A percentile compares a stretch with the other conserved stretches of the same genome.
These are phyloP conservation scores for Lachnellula occidentalis DNA, from an alignment of 2,329 filamentous ascomycete genomes.

Conservation along the genomic window DNA sequence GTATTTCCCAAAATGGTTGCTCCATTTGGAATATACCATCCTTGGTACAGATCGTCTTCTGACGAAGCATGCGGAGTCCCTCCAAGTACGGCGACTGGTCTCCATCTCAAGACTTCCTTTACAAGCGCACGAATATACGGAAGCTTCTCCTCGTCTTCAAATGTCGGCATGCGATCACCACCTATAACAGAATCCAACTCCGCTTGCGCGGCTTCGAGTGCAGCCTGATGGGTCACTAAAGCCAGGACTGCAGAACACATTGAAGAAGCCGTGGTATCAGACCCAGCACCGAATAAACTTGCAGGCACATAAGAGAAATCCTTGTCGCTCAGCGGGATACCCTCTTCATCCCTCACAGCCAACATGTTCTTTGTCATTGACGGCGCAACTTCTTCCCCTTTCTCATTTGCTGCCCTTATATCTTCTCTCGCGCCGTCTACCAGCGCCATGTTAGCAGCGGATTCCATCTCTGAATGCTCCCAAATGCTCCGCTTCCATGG, in stretches of 20 bases:
- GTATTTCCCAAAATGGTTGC: conserved; percentile 34
- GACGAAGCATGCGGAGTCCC: conserved; percentile 41
- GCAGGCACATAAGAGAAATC: conserved; percentile 29
- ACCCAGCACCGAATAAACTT: conserved; percentile 34
- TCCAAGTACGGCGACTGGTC: conserved; percentile 41
- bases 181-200: conserved; percentile 39
- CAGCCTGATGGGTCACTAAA: conserved; percentile 35
- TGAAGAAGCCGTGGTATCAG: conserved; percentile 34
- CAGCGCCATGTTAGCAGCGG: conserved; percentile 19
- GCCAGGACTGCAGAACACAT: conserved; percentile 32
- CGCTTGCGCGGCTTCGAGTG: conserved; percentile 35
- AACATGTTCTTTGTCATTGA: conserved; percentile 31
- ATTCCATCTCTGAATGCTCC: conserved; percentile 18
- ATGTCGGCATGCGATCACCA: conserved; percentile 32
- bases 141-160: conserved; percentile 34
- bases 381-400: conserved; percentile 28
- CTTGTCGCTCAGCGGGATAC: conserved; percentile 24
- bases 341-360: conserved; percentile 20
- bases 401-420: conserved; percentile 23
- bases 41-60: conserved; percentile 33
- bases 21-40: conserved; percentile 36
- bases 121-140: conserved; percentile 39
- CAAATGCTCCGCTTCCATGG: conserved; percentile 21
- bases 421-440: conserved; percentile 30
- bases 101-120: conserved; percentile 43